These are phyloP conservation scores for Talaromyces funiculosus DNA, from an alignment of 2,329 filamentous ascomycete species.

Conservation along the genomic window DNA sequence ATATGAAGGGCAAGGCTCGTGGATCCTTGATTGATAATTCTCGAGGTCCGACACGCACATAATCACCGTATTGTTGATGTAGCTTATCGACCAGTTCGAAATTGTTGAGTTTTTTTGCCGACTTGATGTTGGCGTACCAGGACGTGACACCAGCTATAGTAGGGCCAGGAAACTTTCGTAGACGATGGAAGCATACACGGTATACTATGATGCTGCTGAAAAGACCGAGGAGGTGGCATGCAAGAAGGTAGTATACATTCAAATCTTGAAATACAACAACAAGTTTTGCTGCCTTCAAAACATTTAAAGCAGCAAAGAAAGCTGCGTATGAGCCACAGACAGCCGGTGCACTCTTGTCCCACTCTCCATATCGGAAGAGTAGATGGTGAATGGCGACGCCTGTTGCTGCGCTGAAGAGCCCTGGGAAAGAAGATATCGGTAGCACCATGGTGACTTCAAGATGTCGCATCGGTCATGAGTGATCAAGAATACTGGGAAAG, in stretches of 20 bases:
- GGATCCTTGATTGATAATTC: slow-evolving; percentile 13
- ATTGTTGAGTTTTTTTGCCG: slow-evolving; percentile 19
- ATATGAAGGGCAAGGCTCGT: slow-evolving; percentile 6
- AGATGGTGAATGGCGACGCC: slow-evolving; percentile 7
- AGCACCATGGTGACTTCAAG: slow-evolving; percentile 1
- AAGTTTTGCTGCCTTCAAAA: neutral
- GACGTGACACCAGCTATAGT: slow-evolving; percentile 19
- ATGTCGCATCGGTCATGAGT: neutral
- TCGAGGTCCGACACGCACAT: slow-evolving; percentile 13
- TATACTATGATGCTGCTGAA: slow-evolving; percentile 23
- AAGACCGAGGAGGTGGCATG: slow-evolving; percentile 8
- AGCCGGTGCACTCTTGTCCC: slow-evolving; percentile 8
- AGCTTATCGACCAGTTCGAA: slow-evolving; percentile 19
- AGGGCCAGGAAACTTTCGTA: slow-evolving; percentile 24
- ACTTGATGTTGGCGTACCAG: slow-evolving; percentile 18
- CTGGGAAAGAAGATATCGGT: neutral
- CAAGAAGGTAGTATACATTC: neutral
- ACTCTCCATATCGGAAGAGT: slow-evolving; percentile 11
- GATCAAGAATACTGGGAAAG: neutral
- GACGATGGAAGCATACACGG: slow-evolving; percentile 23
- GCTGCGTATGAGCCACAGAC: neutral
- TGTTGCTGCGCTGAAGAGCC: neutral
- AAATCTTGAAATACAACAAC: neutral
- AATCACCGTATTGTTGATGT: slow-evolving; percentile 13
- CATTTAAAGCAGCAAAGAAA: neutral